Conservation (phyloP, 169 alveolate genomes). For the Plasmodium gonderi region DNA sequence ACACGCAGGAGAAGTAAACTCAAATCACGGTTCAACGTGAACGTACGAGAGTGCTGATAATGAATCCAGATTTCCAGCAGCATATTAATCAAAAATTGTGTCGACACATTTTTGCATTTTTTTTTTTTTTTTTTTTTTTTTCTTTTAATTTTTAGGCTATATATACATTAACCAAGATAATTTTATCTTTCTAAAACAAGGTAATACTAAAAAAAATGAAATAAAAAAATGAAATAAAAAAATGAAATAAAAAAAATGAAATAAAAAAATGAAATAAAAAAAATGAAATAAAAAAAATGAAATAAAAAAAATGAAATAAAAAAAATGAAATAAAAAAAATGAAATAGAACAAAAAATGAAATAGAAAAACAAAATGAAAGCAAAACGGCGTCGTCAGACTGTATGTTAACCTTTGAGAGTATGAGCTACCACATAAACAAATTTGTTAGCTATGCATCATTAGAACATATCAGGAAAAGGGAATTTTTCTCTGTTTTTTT, state of each 20-base stretch:
- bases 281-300: too few species aligned
- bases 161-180: constrained; percentile 21
- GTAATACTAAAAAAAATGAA: constrained; percentile 2
- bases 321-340: too few species aligned
- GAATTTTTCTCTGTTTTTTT: background rate
- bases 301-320: too few species aligned
- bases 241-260: too few species aligned
- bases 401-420: too few species aligned
- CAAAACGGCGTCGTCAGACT: background rate
- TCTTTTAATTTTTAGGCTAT: background rate
- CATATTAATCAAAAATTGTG: background rate
- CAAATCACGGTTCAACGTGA: too few species aligned
- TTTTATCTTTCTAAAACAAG: background rate
- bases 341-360: background rate
- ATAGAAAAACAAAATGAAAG: too few species aligned
- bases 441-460: too few species aligned
- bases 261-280: background rate
- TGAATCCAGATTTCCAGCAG: background rate
- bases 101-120: background rate
- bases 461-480: too few species aligned
- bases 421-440: too few species aligned
- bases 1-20: too few species aligned
- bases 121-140: background rate
- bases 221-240: background rate
- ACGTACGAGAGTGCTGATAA: too few species aligned